Evolutionary conservation across 495 filamentous ascomycete species (phyloP).

Genomic region (Aspergillus affinis): DNA sequence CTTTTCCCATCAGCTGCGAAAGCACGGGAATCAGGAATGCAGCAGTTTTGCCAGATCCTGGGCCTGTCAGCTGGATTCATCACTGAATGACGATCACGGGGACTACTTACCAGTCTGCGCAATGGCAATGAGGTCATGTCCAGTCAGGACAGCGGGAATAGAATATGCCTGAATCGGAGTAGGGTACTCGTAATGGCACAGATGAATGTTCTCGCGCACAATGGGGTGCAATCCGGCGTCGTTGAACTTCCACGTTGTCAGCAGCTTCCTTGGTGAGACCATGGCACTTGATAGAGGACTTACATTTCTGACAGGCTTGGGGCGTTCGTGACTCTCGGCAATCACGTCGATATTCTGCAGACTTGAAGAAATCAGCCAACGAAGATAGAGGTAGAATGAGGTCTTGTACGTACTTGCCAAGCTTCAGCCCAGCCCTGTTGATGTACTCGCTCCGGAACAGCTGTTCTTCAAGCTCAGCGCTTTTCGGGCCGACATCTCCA

Average conservation of each 20-base stretch:
- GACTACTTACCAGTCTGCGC: slow-evolving; percentile 81
- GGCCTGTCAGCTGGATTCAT: slow-evolving; percentile 8
- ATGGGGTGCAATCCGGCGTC: slow-evolving; percentile 82
- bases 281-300: slow-evolving; percentile 22
- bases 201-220: slow-evolving; percentile 72
- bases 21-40: slow-evolving; percentile 88
- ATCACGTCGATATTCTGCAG: slow-evolving; percentile 34
- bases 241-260: slow-evolving; percentile 51
- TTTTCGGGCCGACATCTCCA: slow-evolving; percentile 77
- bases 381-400: neutral
- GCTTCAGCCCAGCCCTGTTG: slow-evolving; percentile 40
- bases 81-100: neutral
- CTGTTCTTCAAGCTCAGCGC: slow-evolving; percentile 64
- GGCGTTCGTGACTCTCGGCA: slow-evolving; percentile 30
- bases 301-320: slow-evolving; percentile 33
- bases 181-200: slow-evolving; percentile 63
- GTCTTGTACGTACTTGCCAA: slow-evolving; percentile 36
- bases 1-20: slow-evolving; percentile 92
- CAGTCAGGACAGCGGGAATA: slow-evolving; percentile 70
- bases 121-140: slow-evolving; percentile 78
- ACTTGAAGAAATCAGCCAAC: slow-evolving; percentile 18
- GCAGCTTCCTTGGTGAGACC: neutral
- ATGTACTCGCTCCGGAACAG: slow-evolving; percentile 63
- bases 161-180: slow-evolving; percentile 86
- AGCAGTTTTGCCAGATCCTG: slow-evolving; percentile 94